Evolutionary conservation across 2,329 filamentous ascomycete species (phyloP), one percentile per base, ranked within the genome.

Genomic region (Coniochaeta hoffmannii): DNA sequence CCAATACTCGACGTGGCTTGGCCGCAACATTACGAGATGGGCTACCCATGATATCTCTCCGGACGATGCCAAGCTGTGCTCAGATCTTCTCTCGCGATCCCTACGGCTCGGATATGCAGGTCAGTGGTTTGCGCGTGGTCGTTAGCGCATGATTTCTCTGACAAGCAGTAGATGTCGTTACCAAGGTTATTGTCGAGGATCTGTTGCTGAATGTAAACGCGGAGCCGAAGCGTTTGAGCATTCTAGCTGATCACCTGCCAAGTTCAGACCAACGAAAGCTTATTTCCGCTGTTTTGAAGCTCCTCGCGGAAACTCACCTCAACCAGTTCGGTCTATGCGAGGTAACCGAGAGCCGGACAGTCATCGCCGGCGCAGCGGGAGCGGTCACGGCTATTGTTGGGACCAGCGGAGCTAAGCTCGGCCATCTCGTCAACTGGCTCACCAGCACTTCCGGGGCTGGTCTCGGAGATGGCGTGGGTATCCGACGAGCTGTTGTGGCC

Each of bases 91-190:
- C 14, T 71, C 81, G 3, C 85, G 86, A 59, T 76, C 82, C 1
- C 72, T 93, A 57, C 85, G 80, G 30, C 69, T 96, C 30, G 90
- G 89, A 2, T 90, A 94, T 69, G 74, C 79, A 54, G 86, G 89
- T 88, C 75, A 66, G 73, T 51, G n/a, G 14, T 7, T 22, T 19
- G 28, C n/a, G 49, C 28, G 19, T 14, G 28, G 11, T 14, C 58
- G 54, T 30, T 17, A 24, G 54, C 22, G 15, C 24, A 0, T 14
- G 7, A 50, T 31, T 26, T 32, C 61, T 69, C 46, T 68, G 55
- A 7, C 1, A 11, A 9, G 19, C 17, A n/a, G 5, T 12, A 80
- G 79, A 81, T 38, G 62, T 60, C 1, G 59, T 81, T 7, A 65
- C 76, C 22, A 71, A 68, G 38, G 56, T 63, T 3, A 53, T 73